Percentiles rank a stretch among this genome's conserved stretches.
These are phyloP conservation scores for Scedosporium aurantiacum DNA, from an alignment of 2,329 filamentous ascomycete genomes.

Conservation along the genomic window DNA sequence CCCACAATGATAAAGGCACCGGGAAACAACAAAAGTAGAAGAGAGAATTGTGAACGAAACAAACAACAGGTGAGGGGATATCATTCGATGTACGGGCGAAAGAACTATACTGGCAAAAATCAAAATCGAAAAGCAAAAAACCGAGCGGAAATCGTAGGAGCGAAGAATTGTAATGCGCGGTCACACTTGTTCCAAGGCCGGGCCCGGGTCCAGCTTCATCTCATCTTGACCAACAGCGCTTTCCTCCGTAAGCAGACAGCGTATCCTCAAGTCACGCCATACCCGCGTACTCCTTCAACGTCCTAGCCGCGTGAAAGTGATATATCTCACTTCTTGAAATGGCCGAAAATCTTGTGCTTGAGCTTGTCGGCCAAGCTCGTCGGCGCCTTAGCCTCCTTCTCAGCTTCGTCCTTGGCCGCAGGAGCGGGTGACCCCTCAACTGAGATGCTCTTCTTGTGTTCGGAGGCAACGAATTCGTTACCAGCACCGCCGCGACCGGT, in stretches of 20 bases:
- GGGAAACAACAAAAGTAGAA: not conserved
- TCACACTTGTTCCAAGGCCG: too few relatives aligned
- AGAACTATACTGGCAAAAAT: not conserved
- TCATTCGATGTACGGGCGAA: not conserved
- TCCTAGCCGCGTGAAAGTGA: not conserved
- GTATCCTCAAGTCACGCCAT: too few relatives aligned
- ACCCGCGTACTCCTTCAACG: too few relatives aligned
- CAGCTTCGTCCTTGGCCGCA: not conserved
- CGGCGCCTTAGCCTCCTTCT: conserved; percentile 16
- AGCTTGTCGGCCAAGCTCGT: conserved; percentile 44
- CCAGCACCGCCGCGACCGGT: conserved; percentile 50
- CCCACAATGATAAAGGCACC: not conserved
- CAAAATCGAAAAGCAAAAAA: not conserved
- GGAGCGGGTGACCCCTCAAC: conserved; percentile 13
- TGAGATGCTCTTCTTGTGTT: conserved; percentile 19
- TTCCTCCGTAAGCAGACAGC: too few relatives aligned
- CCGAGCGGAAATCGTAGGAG: not conserved
- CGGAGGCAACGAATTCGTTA: conserved; percentile 34
- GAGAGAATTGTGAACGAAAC: not conserved
- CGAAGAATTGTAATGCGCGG: too few relatives aligned
- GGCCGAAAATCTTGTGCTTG: conserved; percentile 42
- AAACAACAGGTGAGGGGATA: not conserved
- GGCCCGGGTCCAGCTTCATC: too few relatives aligned
- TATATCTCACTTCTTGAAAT: conserved; percentile 32
- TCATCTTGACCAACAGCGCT: too few relatives aligned